Base-by-base conservation (phyloP, 495 filamentous ascomycete species). In the Trichocladium uniseriatum region DNA sequence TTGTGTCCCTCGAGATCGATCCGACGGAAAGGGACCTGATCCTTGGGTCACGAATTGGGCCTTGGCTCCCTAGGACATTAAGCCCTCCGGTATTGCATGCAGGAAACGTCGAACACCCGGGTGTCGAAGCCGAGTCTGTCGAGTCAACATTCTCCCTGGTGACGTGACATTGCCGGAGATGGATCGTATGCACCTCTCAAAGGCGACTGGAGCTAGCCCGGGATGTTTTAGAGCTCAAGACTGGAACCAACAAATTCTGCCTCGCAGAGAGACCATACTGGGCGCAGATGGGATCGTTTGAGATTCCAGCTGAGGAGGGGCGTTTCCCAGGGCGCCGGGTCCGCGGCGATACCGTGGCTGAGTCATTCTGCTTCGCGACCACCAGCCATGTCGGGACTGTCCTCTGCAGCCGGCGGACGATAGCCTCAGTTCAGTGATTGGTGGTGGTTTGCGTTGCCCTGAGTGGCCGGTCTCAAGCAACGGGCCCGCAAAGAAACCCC, bases 1-100 rank as follows among this genome's bases (percentile, higher is more conserved):
- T 36, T 38, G 51, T 43, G 44, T 22, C 43, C 47, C 29, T 50
- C 38, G 48, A 60, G 56, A 62, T 62, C 54, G 47, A 62, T 53
- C 52, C 27, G 37, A 43, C 32, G 38, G 24, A 32, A 42, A 43
- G 43, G 43, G 43, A 50, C 50, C 45, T 9, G 38, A 32, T 49
- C 24, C 28, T 46, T 43, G 34, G 54, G 57, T 32, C 48, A 49
- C 45, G 53, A 49, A 53, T 60, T 53, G 49, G 59, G 59, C 57
- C 49, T 45, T 46, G 45, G 47, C 51, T 41, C 43, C 37, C 13
- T 44, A 41, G 22, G 44, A 39, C 56, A 42, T 50, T 31, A 42
- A 48, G 37, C 44, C 15, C n/a, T 48, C 32, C 37, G 32, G 42
- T 19, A 42, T 42, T 52, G 19, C 43, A 39, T 50, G 56, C 54